phyloP scores from a whole-genome alignment of 2,329 filamentous ascomycete genomes.

The Fusarium sp. region DNA sequence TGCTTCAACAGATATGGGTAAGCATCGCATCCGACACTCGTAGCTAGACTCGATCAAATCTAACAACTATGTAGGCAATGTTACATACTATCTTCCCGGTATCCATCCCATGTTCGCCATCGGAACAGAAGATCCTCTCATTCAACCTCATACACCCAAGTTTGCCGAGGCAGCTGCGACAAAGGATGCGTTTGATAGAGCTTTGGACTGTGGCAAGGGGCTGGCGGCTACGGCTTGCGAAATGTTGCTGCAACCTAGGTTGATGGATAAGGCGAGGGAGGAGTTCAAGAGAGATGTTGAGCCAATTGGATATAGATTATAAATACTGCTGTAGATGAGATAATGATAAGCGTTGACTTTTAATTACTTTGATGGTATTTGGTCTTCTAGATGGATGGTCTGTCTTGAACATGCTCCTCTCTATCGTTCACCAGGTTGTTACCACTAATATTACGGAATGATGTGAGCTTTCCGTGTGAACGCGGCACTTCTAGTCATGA shows the following conservation, averaged over 20 bases:
- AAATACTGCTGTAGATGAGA: neutral
- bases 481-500: no score
- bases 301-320: conserved; percentile 22
- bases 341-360: neutral
- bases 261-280: conserved; percentile 12
- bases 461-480: no score
- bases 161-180: conserved; percentile 34
- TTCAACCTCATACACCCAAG: conserved; percentile 35
- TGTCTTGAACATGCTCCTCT: no score
- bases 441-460: no score
- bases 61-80: conserved; percentile 27
- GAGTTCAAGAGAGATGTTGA: conserved; percentile 26
- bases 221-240: conserved; percentile 36
- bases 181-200: conserved; percentile 21
- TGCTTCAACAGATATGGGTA: conserved; percentile 42
- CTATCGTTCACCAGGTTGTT: no score
- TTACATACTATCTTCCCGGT: conserved; percentile 32
- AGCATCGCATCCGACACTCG: rapidly evolving
- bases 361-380: neutral
- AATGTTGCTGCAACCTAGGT: neutral
- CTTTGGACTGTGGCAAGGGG: conserved; percentile 37
- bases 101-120: conserved; percentile 41
- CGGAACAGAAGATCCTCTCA: conserved; percentile 26
- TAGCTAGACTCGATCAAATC: neutral
- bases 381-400: no score